These are phyloP conservation scores for Luffa aegyptiaca DNA, from an alignment of 306 rosid genomes.

Conservation along the genomic window DNA sequence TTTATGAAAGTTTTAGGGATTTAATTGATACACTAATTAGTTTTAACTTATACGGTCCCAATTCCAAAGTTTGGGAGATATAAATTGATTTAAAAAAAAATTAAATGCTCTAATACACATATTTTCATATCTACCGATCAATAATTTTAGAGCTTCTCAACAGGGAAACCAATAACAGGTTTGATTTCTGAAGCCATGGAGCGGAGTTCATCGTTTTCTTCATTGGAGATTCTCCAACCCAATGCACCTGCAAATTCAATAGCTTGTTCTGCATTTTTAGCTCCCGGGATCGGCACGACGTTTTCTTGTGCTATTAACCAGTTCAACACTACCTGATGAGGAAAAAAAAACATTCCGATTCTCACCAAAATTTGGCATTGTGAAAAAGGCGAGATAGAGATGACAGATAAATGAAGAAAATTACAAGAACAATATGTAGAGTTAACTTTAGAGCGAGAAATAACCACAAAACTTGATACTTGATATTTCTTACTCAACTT, in stretches of 20 bases:
- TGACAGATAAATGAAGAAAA: neutral
- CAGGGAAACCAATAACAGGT: constrained; percentile 73
- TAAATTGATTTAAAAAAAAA: no score
- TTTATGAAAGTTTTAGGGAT: no score
- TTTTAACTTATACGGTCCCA: no score
- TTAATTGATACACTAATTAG: no score
- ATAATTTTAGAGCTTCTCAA: constrained; percentile 49
- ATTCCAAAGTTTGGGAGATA: no score
- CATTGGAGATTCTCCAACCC: constrained; percentile 64
- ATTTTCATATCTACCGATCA: neutral
- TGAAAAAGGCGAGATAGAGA: neutral
- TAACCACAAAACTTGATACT: neutral
- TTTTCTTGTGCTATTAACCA: constrained; percentile 83
- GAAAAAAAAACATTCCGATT: neutral
- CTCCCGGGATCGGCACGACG: constrained; percentile 92
- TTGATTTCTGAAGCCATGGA: constrained; percentile 52
- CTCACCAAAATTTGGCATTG: neutral
- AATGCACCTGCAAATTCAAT: constrained; percentile 68
- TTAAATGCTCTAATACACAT: neutral
- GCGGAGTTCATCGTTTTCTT: constrained; percentile 58
- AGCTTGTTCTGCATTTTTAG: constrained; percentile 81
- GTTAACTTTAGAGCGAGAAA: neutral
- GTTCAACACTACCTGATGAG: constrained; percentile 56
- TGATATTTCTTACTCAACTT: neutral
- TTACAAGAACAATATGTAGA: neutral